Conservation (phyloP, 2,329 filamentous ascomycete genomes). For the Penicillium sp. region DNA sequence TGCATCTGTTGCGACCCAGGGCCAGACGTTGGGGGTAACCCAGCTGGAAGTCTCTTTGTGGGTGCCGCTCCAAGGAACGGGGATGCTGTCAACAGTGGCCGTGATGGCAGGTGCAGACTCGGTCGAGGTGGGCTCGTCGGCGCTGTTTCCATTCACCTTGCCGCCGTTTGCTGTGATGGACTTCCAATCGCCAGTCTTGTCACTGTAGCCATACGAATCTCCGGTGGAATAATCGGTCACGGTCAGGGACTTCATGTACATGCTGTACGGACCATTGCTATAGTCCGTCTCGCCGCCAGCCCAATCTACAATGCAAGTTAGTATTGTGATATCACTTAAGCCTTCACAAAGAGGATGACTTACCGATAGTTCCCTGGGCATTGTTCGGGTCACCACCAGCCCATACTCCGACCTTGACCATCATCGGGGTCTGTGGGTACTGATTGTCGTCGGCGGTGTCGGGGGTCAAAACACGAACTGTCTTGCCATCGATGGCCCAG, state of each 20-base stretch:
- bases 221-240: slow-evolving; percentile 95
- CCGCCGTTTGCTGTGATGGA: slow-evolving; percentile 85
- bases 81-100: slow-evolving; percentile 64
- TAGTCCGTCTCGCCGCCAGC: slow-evolving; percentile 86
- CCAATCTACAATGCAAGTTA: slow-evolving; percentile 62
- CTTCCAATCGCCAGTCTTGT: slow-evolving; percentile 75
- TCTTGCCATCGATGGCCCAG: slow-evolving; percentile 80
- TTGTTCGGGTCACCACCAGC: slow-evolving; percentile 86
- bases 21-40: slow-evolving; percentile 66
- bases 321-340: slow-evolving; percentile 9
- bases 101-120: slow-evolving; percentile 65
- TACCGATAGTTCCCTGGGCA: slow-evolving; percentile 73
- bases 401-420: slow-evolving; percentile 90
- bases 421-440: slow-evolving; percentile 96
- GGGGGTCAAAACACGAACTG: slow-evolving; percentile 75
- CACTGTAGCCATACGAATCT: slow-evolving; percentile 78
- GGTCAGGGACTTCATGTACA: slow-evolving; percentile 76
- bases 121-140: slow-evolving; percentile 47
- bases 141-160: slow-evolving; percentile 67
- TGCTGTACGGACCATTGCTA: slow-evolving; percentile 78
- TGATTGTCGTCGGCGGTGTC: slow-evolving; percentile 69
- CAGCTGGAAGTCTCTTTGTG: slow-evolving; percentile 50
- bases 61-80: slow-evolving; percentile 67
- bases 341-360: slow-evolving; percentile 26
- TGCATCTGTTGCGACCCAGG: slow-evolving; percentile 66